phyloP scores from a whole-genome alignment of 2,329 filamentous ascomycete genomes.

The Lecanicillium sp. region DNA sequence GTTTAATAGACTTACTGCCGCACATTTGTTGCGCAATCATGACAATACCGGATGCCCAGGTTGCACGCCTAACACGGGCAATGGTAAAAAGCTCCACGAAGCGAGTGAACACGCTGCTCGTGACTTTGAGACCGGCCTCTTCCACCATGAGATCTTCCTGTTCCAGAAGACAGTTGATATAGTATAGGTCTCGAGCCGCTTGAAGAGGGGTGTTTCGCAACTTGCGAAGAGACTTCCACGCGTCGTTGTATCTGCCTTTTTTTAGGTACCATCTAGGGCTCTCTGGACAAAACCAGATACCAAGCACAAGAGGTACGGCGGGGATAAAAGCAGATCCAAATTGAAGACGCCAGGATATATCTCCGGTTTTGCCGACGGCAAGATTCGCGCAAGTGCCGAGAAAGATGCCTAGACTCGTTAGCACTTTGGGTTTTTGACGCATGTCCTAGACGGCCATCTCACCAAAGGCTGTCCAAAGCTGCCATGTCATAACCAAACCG shows the following conservation, averaged over 20 bases:
- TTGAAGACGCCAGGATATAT: slow-evolving; percentile 54
- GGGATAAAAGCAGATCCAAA: slow-evolving; percentile 58
- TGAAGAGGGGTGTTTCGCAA: slow-evolving; percentile 52
- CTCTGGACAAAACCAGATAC: slow-evolving; percentile 54
- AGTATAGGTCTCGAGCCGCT: slow-evolving; percentile 54
- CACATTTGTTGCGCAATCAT: slow-evolving; percentile 61
- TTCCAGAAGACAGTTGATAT: slow-evolving; percentile 38
- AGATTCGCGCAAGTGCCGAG: slow-evolving; percentile 59
- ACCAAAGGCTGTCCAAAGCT: slow-evolving; percentile 45
- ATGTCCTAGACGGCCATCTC: neutral
- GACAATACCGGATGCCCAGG: slow-evolving; percentile 56
- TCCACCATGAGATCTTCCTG: slow-evolving; percentile 20
- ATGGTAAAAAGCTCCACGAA: slow-evolving; percentile 50
- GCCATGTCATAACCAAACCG: slow-evolving; percentile 24
- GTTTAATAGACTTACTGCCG: slow-evolving; percentile 30
- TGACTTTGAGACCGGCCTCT: slow-evolving; percentile 22
- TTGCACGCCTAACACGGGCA: slow-evolving; percentile 50
- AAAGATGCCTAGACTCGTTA: slow-evolving; percentile 43
- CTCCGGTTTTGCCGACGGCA: slow-evolving; percentile 50
- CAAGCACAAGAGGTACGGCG: slow-evolving; percentile 48
- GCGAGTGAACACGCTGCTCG: slow-evolving; percentile 38
- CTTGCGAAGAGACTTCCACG: slow-evolving; percentile 46
- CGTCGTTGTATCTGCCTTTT: slow-evolving; percentile 44
- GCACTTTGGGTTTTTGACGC: too few relatives aligned
- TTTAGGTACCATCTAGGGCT: slow-evolving; percentile 60